phyloP scores from a whole-genome alignment of 202 grass and related monocot species.

The Carex arenaria region DNA sequence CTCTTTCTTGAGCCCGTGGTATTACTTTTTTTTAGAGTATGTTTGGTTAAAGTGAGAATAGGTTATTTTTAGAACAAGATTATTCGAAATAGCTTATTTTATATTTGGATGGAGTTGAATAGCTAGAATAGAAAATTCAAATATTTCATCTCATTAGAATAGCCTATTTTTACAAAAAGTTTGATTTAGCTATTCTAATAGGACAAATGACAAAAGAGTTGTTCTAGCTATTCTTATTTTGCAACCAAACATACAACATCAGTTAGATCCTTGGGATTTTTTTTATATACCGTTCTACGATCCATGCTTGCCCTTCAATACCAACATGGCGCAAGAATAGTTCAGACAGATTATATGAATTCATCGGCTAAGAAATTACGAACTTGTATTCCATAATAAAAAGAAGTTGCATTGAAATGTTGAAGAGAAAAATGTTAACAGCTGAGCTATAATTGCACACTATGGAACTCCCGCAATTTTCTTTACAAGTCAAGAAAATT shows the following conservation, averaged over 20 bases:
- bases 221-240: too few relatives aligned
- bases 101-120: too few relatives aligned
- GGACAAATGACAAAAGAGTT: too few relatives aligned
- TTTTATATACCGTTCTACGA: not conserved
- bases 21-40: too few relatives aligned
- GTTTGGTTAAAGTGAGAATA: too few relatives aligned
- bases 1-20: too few relatives aligned
- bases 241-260: not conserved
- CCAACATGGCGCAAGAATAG: not conserved
- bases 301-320: not conserved
- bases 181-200: too few relatives aligned
- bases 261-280: not conserved
- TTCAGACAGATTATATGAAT: not conserved
- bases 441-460: constrained; percentile 2
- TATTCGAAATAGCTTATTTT: too few relatives aligned
- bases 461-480: not conserved
- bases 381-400: constrained; percentile 10
- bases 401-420: not conserved
- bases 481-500: constrained; percentile 9
- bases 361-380: not conserved
- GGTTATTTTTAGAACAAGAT: too few relatives aligned
- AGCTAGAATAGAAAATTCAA: too few relatives aligned
- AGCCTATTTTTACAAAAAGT: too few relatives aligned
- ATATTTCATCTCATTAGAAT: too few relatives aligned
- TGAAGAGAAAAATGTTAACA: not conserved